Base-by-base conservation (phyloP, 176 grass and related monocot genomes). In the Rhipidocladum racemiflorum region DNA sequence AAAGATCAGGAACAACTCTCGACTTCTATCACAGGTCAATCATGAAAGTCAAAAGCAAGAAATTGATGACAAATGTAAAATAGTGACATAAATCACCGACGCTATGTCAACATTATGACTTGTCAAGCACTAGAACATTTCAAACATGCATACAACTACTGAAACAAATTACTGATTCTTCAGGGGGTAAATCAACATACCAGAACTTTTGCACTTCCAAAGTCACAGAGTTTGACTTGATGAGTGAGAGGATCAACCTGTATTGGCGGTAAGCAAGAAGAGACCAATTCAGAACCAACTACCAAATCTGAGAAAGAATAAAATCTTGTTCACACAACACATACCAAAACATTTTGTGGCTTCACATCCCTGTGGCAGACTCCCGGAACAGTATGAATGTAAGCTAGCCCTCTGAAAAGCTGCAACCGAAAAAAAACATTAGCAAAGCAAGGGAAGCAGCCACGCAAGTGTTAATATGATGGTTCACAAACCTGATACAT, bases 201-300 rank as follows among this genome's bases (percentile, higher is more conserved):
- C 90, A 99, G 85, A 59, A 99, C 81, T 88, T 99, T 99, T 28
- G 97, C 97, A 44, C 97, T 99, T 74, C 97, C 97, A 90, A 99
- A 99, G 87, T 99, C 97, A 88, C 97, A 99, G 27, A 99, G 74
- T 78, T 99, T 99, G 61, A 99, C 93, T 95, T 99, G 97, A 78
- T 99, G 97, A 61, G 97, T 99, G 4, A 99, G 91, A 57, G 97
- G 97, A 79, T 99, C 93, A 53, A 99, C 97, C 97, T 99, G 78
- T 46, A 74, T 53, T 43, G 20, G 61, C 80, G 8, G 32, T 3
- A 68, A 79, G 74, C 30, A 40, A 69, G 24, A 61, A 28, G 80
- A 79, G 80, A 79, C 42, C 51, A 79, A n/a, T 61, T 83, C 79
- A 87, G 11, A 74, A 87, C 40, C 16, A 43, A 25, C 29, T 43